Conservation (phyloP, 306 rosid species). For the Castanea sativa region DNA sequence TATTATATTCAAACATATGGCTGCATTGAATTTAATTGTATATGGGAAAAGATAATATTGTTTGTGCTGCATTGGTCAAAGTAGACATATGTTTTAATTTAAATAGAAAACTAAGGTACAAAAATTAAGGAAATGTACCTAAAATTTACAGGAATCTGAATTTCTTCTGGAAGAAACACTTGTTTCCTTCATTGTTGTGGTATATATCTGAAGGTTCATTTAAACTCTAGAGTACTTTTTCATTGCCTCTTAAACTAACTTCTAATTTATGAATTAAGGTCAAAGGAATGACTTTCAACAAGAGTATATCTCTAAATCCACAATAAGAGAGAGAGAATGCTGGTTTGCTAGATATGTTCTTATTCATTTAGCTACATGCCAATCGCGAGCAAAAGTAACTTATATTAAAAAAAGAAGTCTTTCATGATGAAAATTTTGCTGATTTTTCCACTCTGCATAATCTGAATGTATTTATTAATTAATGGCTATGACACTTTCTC, state of each 20-base stretch:
- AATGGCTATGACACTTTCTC: not conserved
- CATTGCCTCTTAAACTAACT: conserved; percentile 4
- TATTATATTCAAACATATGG: too few relatives aligned
- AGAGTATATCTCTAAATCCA: conserved; percentile 62
- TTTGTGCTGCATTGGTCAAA: too few relatives aligned
- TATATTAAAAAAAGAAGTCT: not conserved
- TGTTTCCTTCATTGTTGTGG: not conserved
- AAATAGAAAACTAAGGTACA: too few relatives aligned
- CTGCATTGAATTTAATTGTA: too few relatives aligned
- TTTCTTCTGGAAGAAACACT: not conserved
- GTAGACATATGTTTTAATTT: too few relatives aligned
- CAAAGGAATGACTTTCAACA: conserved; percentile 89
- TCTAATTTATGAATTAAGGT: conserved; percentile 49
- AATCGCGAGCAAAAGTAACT: not conserved
- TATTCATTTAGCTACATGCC: not conserved
- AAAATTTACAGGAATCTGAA: not conserved
- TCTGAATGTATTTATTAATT: not conserved
- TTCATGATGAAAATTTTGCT: not conserved
- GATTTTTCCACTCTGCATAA: not conserved
- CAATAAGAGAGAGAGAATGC: conserved; percentile 78
- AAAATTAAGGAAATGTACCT: too few relatives aligned
- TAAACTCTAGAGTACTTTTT: not conserved
- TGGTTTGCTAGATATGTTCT: conserved; percentile 42
- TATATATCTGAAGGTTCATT: not conserved
- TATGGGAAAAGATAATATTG: too few relatives aligned